Base-by-base conservation (phyloP, 1,284 basidiomycete species). In the Naganishia sp. region DNA sequence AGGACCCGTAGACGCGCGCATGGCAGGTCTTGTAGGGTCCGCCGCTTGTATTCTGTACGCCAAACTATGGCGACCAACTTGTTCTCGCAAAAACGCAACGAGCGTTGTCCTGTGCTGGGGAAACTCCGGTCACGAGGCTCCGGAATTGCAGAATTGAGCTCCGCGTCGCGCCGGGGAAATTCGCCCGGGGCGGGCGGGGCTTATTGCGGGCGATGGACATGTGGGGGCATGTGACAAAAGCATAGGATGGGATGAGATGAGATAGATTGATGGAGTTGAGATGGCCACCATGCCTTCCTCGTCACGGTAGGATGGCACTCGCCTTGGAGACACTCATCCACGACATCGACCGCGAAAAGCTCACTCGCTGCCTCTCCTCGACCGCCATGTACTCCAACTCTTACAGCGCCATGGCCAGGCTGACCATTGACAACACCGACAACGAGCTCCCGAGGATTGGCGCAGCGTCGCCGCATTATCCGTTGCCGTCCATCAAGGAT, bases 361-460 rank as follows among this genome's bases (percentile, higher is more conserved):
- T 50, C 18, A 2, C 21, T 6, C 49, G 49, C 25, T 50, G 21
- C 21, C 49, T 50, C 21, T 50, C 49, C 49, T 50, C 49, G 21
- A 35, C 39, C 23, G 21, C 5, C 42, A 57, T 57, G 55, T 57
- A 57, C 23, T 50, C 58, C n/a, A 25, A 35, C 32, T 61, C 58
- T 1, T 66, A 66, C 52, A 54, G 51, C 50, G 65, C 65, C 43
- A 66, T 66, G 65, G 65, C 65, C 18, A 53, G 65, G 43, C 52
- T 66, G 13, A 54, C 65, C 42, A 61, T 66, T 43, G 51, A 61
- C 58, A 39, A 39, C 13, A 39, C 35, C 35, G 35, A 39, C 35
- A 49, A 49, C 9, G 56, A 47, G 18, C 45, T 58, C 6, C 58
- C 58, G 2, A 35, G 58, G 35, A 49, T 61, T 15, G 35, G 47